Conservation (phyloP, 2,329 filamentous ascomycete species). For the Fusarium armeniacum region DNA sequence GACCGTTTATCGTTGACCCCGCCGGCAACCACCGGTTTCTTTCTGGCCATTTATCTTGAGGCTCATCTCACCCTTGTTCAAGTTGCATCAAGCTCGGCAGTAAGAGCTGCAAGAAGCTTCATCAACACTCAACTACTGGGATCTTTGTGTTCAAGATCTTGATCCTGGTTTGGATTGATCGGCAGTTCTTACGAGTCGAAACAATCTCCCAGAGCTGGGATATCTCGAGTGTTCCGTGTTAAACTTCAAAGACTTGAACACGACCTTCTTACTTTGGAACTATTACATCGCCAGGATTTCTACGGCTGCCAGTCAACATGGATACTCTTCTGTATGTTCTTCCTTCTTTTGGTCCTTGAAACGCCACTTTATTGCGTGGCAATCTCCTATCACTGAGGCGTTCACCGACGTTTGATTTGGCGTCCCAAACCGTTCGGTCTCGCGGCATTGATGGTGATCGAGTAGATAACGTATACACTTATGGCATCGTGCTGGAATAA, state of each 20-base stretch:
- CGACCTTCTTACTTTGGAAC: conserved; percentile 4
- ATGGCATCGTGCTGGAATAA: not conserved
- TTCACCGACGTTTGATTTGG: not conserved
- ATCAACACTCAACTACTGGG: not conserved
- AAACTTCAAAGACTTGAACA: conserved; percentile 12
- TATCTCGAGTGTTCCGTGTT: conserved; percentile 5
- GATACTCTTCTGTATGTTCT: conserved; percentile 72
- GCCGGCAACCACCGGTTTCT: conserved; percentile 36
- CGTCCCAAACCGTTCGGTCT: not conserved
- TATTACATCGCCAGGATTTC: conserved; percentile 6
- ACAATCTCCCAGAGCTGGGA: not conserved
- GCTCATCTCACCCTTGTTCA: conserved; percentile 19
- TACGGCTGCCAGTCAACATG: conserved; percentile 58
- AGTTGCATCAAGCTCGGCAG: conserved; percentile 15
- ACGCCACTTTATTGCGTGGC: not conserved
- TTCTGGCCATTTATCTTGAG: conserved; percentile 10
- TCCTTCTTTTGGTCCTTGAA: not conserved
- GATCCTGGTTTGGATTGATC: not conserved
- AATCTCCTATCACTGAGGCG: not conserved
- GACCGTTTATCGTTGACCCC: conserved; percentile 21
- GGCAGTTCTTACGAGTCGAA: not conserved
- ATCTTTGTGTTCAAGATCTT: not conserved
- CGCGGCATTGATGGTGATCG: not conserved
- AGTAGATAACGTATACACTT: not conserved
- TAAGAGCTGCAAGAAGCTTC: conserved; percentile 7